Percentiles rank a stretch among this genome's conserved stretches.
Evolutionary conservation across 2,329 filamentous ascomycete species (phyloP).

Genomic region (Sporothrix dimorphospora): DNA sequence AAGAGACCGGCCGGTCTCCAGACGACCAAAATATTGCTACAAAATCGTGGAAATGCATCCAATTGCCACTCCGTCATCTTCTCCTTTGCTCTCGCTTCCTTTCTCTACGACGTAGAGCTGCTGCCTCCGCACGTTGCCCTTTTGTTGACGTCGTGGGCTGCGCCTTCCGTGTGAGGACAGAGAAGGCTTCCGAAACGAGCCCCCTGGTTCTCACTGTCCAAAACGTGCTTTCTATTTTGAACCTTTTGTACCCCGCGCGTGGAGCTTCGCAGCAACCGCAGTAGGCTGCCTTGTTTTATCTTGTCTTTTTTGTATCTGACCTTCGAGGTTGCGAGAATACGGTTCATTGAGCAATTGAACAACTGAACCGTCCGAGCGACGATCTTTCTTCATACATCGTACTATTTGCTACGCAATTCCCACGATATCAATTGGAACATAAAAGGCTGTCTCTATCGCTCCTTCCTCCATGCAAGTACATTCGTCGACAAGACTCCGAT

Average conservation of each 20-base stretch:
- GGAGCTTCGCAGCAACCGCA: background rate
- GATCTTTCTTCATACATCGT: background rate
- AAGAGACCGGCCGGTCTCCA: background rate
- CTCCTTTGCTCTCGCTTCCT: background rate
- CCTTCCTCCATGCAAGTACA: background rate
- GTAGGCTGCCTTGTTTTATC: background rate
- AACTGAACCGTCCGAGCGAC: background rate
- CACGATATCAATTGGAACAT: background rate
- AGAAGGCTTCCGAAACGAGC: conserved; percentile 1
- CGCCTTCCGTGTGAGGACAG: conserved; percentile 7
- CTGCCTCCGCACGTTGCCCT: background rate
- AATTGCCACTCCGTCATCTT: background rate
- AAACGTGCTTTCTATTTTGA: background rate
- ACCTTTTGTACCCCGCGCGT: background rate
- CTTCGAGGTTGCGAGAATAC: background rate
- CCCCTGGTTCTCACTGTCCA: conserved; percentile 8
- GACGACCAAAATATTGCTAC: background rate
- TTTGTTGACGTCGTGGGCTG: background rate
- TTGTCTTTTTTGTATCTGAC: background rate
- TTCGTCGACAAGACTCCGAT: background rate
- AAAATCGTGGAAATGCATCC: background rate
- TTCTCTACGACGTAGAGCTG: too few species aligned
- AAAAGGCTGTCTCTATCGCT: background rate
- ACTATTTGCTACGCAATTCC: background rate
- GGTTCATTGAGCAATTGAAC: background rate